phyloP scores from a whole-genome alignment of 331 rosid species.

The Phaseolus coccineus region DNA sequence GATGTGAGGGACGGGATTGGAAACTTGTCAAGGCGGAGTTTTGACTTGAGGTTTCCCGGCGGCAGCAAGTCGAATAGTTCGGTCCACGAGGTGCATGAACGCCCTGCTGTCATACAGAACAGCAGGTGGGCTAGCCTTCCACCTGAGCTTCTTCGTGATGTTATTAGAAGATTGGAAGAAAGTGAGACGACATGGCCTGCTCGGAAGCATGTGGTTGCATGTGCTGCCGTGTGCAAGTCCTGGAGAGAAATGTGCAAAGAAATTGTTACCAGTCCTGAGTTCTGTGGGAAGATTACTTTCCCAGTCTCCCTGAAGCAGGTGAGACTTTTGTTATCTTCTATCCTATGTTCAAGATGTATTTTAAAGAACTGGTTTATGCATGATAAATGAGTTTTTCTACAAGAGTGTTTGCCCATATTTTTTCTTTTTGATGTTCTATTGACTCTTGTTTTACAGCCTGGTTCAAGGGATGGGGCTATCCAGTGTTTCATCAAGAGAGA shows the following conservation, averaged over 20 bases:
- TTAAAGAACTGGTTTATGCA: not conserved
- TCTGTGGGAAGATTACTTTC: conserved; percentile 85
- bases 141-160: conserved; percentile 85
- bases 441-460: conserved; percentile 67
- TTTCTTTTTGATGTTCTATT: not conserved
- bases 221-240: conserved; percentile 85
- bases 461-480: conserved; percentile 74
- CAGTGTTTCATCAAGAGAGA: conserved; percentile 97
- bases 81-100: conserved; percentile 69
- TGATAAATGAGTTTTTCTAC: not conserved
- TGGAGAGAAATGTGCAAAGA: conserved; percentile 98
- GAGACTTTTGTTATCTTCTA: conserved; percentile 31
- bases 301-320: conserved; percentile 93
- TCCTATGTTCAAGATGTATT: conserved; percentile 12
- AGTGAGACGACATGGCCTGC: conserved; percentile 89
- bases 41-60: conserved; percentile 81
- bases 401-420: not conserved
- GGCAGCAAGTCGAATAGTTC: conserved; percentile 78
- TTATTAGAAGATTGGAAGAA: conserved; percentile 81
- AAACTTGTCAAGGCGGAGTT: conserved; percentile 84
- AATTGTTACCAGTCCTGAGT: conserved; percentile 74
- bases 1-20: conserved; percentile 95
- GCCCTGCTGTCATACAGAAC: conserved; percentile 57
- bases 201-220: conserved; percentile 81
- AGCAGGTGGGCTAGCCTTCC: conserved; percentile 94